These are phyloP conservation scores for Lepidium sativum DNA, from an alignment of 345 rosid species.

Conservation along the genomic window DNA sequence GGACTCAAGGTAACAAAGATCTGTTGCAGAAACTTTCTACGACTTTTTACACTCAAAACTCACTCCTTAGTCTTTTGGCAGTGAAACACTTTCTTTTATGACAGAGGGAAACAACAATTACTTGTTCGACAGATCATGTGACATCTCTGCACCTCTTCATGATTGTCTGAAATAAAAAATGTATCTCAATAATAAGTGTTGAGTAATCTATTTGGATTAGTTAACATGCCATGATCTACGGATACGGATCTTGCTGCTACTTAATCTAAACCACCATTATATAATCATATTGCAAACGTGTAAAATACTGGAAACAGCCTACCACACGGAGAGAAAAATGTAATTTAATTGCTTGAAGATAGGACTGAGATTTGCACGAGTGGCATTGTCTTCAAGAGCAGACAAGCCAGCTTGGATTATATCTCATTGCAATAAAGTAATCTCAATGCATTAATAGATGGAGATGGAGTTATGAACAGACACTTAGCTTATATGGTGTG, in stretches of 20 bases:
- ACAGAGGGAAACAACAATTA: not conserved
- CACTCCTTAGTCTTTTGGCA: not conserved
- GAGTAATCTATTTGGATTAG: not conserved
- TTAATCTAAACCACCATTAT: not conserved
- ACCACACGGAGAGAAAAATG: not conserved
- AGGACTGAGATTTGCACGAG: slow-evolving; percentile 14
- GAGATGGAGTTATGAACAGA: not conserved
- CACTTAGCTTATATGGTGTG: slow-evolving; percentile 6
- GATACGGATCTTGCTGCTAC: slow-evolving; percentile 6
- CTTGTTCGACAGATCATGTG: not conserved
- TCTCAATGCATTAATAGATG: not conserved
- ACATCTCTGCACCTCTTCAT: not conserved
- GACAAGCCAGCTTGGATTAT: slow-evolving; percentile 14
- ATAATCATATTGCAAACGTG: slow-evolving; percentile 8
- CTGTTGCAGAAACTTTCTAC: not conserved
- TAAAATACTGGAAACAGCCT: slow-evolving; percentile 4
- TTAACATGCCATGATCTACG: not conserved
- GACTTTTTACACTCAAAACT: not conserved
- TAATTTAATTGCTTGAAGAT: not conserved
- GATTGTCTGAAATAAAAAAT: not conserved
- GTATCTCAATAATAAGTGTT: not conserved
- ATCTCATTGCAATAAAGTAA: not conserved
- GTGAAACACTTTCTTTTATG: not conserved
- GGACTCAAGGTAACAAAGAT: not conserved
- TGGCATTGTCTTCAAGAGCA: not conserved